A percentile compares a stretch with the other conserved stretches of the same genome.
These are phyloP conservation scores for Heritiera littoralis DNA, from an alignment of 345 rosid genomes.

Conservation along the genomic window DNA sequence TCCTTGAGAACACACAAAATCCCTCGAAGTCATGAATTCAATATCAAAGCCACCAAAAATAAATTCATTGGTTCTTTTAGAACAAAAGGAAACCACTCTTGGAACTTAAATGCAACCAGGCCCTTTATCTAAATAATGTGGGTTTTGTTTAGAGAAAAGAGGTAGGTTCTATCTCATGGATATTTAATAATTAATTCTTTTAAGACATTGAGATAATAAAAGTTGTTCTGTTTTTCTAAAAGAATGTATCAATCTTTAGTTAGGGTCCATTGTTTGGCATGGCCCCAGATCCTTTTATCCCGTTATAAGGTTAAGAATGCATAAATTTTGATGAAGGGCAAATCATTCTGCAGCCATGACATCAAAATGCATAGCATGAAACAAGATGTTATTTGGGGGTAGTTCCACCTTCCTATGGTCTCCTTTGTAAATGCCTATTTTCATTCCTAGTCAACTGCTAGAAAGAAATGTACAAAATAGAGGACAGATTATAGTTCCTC, in stretches of 20 bases:
- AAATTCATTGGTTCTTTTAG: not conserved
- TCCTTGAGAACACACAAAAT: not conserved
- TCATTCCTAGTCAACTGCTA: not conserved
- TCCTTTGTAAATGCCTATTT: not conserved
- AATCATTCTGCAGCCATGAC: not conserved
- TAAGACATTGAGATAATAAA: not conserved
- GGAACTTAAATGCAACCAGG: not conserved
- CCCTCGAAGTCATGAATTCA: not conserved
- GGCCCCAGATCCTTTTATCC: not conserved
- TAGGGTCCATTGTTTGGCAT: conserved; percentile 2
- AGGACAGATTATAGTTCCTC: not conserved
- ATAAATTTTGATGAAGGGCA: no score
- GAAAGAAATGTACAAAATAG: not conserved
- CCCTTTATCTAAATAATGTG: not conserved
- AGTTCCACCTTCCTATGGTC: not conserved
- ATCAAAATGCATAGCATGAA: not conserved
- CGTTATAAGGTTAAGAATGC: no score
- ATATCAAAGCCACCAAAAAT: not conserved
- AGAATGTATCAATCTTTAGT: not conserved
- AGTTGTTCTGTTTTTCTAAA: not conserved
- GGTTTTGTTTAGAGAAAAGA: not conserved
- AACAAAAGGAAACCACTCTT: not conserved
- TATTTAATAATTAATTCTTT: not conserved
- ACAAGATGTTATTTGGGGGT: not conserved
- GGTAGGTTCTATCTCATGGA: not conserved